Conservation (phyloP, 176 grass and related monocot species). For the Neostapfia colusana region DNA sequence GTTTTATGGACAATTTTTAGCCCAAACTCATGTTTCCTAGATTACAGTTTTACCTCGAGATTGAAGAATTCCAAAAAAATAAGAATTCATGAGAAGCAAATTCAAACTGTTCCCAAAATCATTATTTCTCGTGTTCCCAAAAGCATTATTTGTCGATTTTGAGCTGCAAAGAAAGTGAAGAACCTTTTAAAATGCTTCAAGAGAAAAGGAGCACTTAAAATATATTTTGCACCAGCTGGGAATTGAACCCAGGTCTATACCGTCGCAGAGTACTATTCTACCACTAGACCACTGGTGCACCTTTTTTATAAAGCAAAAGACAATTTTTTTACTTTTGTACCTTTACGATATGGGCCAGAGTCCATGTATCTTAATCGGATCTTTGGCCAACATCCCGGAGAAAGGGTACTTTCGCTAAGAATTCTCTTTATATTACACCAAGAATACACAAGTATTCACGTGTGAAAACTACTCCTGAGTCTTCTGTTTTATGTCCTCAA, state of each 20-base stretch:
- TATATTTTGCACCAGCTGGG: constrained; percentile 38
- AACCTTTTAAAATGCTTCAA: too few species aligned
- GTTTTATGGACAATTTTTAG: background rate
- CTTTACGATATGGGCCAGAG: too few species aligned
- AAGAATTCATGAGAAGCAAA: too few species aligned
- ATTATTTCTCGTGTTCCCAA: background rate
- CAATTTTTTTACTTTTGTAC: too few species aligned
- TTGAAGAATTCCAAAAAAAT: too few species aligned
- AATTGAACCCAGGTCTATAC: constrained; percentile 70
- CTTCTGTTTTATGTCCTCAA: background rate
- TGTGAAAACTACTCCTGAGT: background rate
- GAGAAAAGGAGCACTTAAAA: too few species aligned
- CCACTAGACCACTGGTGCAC: constrained; percentile 87
- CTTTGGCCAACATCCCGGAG: background rate
- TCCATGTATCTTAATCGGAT: background rate
- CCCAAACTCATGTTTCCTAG: background rate
- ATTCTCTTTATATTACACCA: background rate
- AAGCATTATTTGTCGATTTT: background rate
- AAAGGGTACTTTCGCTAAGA: background rate
- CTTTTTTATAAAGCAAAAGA: too few species aligned
- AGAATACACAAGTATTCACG: background rate
- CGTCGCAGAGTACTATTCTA: constrained; percentile 83
- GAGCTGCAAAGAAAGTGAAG: too few species aligned
- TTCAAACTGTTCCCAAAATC: too few species aligned
- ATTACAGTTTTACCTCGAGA: too few species aligned